Conservation (phyloP, 2,329 filamentous ascomycete genomes). For the Massarina eburnea region DNA sequence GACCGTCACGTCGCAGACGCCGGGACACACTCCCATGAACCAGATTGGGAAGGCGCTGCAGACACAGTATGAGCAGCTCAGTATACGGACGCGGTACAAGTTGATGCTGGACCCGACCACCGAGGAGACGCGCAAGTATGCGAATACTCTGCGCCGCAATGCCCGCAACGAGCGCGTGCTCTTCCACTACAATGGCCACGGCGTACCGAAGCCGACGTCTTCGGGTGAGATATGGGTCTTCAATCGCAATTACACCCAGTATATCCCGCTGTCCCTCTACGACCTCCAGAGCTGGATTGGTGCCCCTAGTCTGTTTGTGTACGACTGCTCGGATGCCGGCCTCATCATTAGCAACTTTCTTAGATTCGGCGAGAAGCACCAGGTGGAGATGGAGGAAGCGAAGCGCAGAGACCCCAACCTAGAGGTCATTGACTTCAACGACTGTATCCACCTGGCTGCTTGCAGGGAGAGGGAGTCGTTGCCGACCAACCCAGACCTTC, state of each 20-base stretch:
- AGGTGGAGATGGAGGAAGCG: constrained; percentile 80
- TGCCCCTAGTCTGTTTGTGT: constrained; percentile 93
- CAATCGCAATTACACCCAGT: constrained; percentile 98
- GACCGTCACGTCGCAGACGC: constrained; percentile 69
- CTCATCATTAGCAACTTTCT: constrained; percentile 96
- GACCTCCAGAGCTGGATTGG: constrained; percentile 95
- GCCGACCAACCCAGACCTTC: constrained; percentile 89
- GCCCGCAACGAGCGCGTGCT: constrained; percentile 94
- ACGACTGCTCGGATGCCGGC: constrained; percentile 95
- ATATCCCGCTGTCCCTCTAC: constrained; percentile 94
- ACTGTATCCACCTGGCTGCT: constrained; percentile 89
- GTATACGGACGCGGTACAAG: constrained; percentile 95
- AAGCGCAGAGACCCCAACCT: constrained; percentile 73
- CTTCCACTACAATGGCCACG: constrained; percentile 99
- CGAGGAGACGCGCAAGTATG: constrained; percentile 96
- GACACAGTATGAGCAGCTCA: constrained; percentile 92
- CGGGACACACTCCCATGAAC: constrained; percentile 79
- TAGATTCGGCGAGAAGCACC: constrained; percentile 91
- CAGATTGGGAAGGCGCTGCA: constrained; percentile 96
- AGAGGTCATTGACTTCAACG: constrained; percentile 66
- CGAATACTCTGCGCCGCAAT: constrained; percentile 82
- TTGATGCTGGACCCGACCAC: constrained; percentile 95
- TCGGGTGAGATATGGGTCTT: constrained; percentile 99
- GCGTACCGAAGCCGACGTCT: constrained; percentile 90
- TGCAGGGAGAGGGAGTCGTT: constrained; percentile 89